Evolutionary conservation across 2,329 filamentous ascomycete genomes (phyloP), one percentile per base, ranked within the genome.

Genomic region (Aspergillus floridensis): DNA sequence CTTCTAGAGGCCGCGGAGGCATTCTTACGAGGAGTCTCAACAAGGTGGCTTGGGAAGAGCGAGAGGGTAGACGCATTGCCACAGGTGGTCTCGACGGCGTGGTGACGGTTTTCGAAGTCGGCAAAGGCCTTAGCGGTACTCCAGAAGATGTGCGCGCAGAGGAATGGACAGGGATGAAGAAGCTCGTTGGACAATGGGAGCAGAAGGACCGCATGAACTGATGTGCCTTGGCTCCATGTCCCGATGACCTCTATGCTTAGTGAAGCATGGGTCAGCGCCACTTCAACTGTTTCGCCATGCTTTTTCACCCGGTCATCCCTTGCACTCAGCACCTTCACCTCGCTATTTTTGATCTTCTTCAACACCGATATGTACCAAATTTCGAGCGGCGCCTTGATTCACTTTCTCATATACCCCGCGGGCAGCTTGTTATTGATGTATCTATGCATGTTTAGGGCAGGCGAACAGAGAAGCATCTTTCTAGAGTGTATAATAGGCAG

Each of bases 111-210:
- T 99, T 98, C 71, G 95, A 99, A 77, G 93, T 99, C 24, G 78
- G 78, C 29, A 78, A 58, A 88, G 92, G 24, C 80, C 83, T 68
- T 86, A 93, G 65, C 74, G 92, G 93, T 26, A 93, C 92, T n/a
- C 88, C 89, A 66, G 95, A 98, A 70, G 84, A 86, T 35, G 83
- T 91, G 44, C 89, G 90, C 73, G 87, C 86, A 55, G 95, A 99
- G 70, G 93, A 98, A 74, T 99, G 95, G 93, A 86, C 89, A 5
- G 90, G 86, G 38, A 90, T 99, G 66, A 98, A 97, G 86, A 93
- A 92, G 76, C 80, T 97, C 71, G 86, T 97, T 24, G 88, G 86
- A 47, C 86, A 88, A 68, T 77, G 93, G 61, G 93, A 96, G 76
- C 77, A 78, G 63, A 75, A 70, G 64, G 75, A 76, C 63, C 71